Evolutionary conservation across 768 basidiomycete genomes (phyloP).

Genomic region (Termitomyces heimii): DNA sequence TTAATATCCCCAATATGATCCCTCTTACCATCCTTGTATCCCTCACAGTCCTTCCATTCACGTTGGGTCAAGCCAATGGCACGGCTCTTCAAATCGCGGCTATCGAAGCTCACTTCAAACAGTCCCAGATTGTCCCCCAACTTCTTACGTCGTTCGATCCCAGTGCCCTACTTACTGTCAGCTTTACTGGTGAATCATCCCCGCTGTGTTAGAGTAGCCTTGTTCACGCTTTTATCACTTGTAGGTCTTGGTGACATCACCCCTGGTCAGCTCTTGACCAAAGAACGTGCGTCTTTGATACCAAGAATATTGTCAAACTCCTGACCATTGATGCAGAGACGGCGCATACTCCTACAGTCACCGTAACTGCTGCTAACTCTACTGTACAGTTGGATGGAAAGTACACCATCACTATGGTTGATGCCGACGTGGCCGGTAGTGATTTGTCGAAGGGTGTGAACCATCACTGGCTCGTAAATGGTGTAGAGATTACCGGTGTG

Average conservation of each 20-base stretch:
- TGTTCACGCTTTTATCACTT: not conserved
- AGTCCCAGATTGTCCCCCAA: constrained; percentile 56
- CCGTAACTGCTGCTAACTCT: constrained; percentile 43
- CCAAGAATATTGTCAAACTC: not conserved
- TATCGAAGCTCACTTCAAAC: constrained; percentile 64
- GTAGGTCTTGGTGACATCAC: constrained; percentile 39
- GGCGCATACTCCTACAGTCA: constrained; percentile 45
- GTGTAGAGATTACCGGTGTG: constrained; percentile 43
- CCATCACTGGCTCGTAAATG: constrained; percentile 79
- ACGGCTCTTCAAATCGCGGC: constrained; percentile 42
- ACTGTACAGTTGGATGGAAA: constrained; percentile 38
- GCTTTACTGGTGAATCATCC: constrained; percentile 32
- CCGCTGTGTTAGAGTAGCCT: not conserved
- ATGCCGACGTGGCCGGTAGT: constrained; percentile 63
- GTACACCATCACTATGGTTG: constrained; percentile 72
- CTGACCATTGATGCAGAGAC: constrained; percentile 41
- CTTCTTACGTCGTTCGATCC: constrained; percentile 58
- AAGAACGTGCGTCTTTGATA: constrained; percentile 42
- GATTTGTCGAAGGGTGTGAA: constrained; percentile 54
- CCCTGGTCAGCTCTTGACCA: constrained; percentile 53
- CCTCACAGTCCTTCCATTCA: constrained; percentile 35
- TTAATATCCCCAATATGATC: constrained; percentile 21
- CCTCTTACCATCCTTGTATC: constrained; percentile 25
- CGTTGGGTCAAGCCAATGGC: constrained; percentile 39
- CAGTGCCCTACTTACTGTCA: constrained; percentile 46